Evolutionary conservation across 495 filamentous ascomycete genomes (phyloP), one percentile per base, ranked within the genome.

Genomic region (Talaromyces adpressus): DNA sequence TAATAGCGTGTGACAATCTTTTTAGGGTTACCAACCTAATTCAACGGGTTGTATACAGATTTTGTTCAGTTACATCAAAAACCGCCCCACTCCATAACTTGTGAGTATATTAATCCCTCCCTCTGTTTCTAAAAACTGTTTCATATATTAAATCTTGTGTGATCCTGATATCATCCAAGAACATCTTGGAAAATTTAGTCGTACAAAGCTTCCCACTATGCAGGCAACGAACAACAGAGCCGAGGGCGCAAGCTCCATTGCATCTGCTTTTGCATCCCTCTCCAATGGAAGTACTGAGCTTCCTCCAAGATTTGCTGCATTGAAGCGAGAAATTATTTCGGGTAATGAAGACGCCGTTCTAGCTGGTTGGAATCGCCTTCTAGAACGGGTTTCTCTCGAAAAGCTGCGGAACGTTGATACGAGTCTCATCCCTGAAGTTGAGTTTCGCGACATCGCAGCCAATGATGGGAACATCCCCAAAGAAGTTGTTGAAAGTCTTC

Each of bases 321-420:
- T 90, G n/a, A 92, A 92, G 66, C 71, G 66, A 16, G 71, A 78
- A 6, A 75, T 92, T 6, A 81, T 89, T 20, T 61, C 67, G 3
- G 86, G 85, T 3, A 77, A 81, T 56, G 85, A 89, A 68, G 76
- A 80, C 3, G 71, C 69, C 4, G 62, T 92, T 4, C 63, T 78
- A 27, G 74, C 75, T 6, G 83, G 86, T 25, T 92, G 88, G 88
- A 74, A 81, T 6, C 76, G 86, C 23, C 75, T 92, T 3, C 77
- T 92, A 4, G 29, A 59, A 36, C 32, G 57, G 4, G 16, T 59
- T n/a, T 22, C 57, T 32, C 18, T 36, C 20, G 6, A 59, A 7
- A 59, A 41, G 20, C 18, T 59, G 27, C 18, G 18, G 20, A 41
- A 59, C 12, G 1, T 41, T 6, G 57, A 41, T 34, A 34, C 57